Base-by-base conservation (phyloP, 2,329 filamentous ascomycete species). In the Cercospora nicotianae region DNA sequence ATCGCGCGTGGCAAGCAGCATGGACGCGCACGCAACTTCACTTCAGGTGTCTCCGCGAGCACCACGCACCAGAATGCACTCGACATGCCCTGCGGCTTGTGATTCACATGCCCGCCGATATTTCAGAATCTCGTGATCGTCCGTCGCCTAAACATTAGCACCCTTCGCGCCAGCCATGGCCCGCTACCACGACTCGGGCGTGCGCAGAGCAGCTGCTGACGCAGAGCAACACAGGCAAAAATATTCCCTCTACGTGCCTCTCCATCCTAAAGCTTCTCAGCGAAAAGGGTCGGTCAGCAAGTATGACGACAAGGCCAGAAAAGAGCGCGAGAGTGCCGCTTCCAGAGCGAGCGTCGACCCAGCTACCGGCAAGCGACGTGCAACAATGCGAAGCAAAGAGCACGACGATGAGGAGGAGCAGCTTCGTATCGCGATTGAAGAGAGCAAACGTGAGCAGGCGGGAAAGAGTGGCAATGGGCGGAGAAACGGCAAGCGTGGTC, bases 311-410 rank as follows among this genome's bases (percentile, higher is more conserved):
- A 75, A 84, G 80, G 75, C 89, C 81, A 83, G 75, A 83, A 81
- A 73, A 87, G 81, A 87, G 79, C 77, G 87, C 82, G 71, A 87
- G 84, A 59, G 83, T 83, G 64, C 83, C 83, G 64, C 80, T 63
- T 79, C 82, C 26, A 80, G 85, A 67, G 80, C 81, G 60, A 87
- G 83, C 72, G 85, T 84, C 51, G 83, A 85, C 55, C 80, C 80
- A 53, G 85, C 88, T 64, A 86, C 87, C 63, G 89, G 90, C 42
- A 98, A 97, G 79, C 88, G 95, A 68, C 88, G 95, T 30, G 97
- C 93, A 20, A 99, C 95, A 6, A 97, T 98, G 93, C 97, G 98
- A 77, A 99, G 95, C 78, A 89, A 94, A 70, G 94, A 94, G 51
- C 94, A 93, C 23, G 98, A 98, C 75, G 94, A 98, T 72, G 95